Evolutionary conservation across 139 green algal species (phyloP).

Genomic region (Chlamydomonas sphaeroides): DNA sequence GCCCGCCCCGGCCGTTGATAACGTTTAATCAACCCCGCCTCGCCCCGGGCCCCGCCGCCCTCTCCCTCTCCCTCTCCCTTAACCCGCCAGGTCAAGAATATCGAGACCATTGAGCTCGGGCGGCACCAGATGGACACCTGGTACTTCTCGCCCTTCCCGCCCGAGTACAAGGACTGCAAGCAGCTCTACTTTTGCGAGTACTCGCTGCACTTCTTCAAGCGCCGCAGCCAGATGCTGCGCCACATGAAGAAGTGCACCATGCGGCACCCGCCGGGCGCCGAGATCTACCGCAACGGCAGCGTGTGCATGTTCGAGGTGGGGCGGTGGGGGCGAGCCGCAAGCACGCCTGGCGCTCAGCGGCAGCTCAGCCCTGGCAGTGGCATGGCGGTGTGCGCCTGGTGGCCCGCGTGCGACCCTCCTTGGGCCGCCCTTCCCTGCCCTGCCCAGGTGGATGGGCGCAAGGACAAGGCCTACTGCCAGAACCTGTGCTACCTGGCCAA

Average conservation of each 20-base stretch:
- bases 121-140: slow-evolving; percentile 96
- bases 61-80: too few species aligned
- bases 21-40: too few species aligned
- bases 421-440: not conserved
- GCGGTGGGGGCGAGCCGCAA: too few species aligned
- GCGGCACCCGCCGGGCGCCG: slow-evolving; percentile 95
- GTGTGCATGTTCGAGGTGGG: slow-evolving; percentile 92
- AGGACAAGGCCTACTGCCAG: slow-evolving; percentile 95
- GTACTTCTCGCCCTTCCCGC: slow-evolving; percentile 98
- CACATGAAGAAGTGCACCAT: slow-evolving; percentile 83
- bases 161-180: slow-evolving; percentile 91
- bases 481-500: slow-evolving; percentile 99
- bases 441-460: slow-evolving; percentile 85
- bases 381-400: too few species aligned
- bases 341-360: too few species aligned
- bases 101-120: slow-evolving; percentile 95
- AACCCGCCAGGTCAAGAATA: slow-evolving; percentile 95
- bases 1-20: too few species aligned
- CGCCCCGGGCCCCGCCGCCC: too few species aligned
- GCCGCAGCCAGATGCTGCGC: slow-evolving; percentile 83
- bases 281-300: slow-evolving; percentile 95
- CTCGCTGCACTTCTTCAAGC: slow-evolving; percentile 89
- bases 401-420: too few species aligned
- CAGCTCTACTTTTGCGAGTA: slow-evolving; percentile 99
- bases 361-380: too few species aligned